Percentiles rank a stretch among this genome's conserved stretches.
phyloP scores from a whole-genome alignment of 352 stramenopile genomes.

The Globisporangium nagaii region DNA sequence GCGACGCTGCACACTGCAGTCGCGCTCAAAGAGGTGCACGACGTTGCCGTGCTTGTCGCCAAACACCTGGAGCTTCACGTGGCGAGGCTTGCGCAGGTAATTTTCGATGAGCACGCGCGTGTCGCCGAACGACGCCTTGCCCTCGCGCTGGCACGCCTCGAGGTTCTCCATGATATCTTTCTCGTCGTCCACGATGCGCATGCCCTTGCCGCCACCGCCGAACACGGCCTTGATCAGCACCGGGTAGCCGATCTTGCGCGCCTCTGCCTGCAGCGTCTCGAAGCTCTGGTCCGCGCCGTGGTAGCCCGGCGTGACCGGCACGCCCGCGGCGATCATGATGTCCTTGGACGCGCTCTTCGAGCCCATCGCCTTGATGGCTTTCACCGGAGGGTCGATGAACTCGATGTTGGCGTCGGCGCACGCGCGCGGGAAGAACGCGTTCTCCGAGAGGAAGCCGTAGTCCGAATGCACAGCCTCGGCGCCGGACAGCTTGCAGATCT shows the following conservation, averaged over 20 bases:
- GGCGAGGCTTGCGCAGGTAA: slow-evolving; percentile 83
- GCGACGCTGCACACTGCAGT: slow-evolving; percentile 88
- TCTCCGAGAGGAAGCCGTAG: slow-evolving; percentile 91
- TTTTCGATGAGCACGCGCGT: slow-evolving; percentile 90
- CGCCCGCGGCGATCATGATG: slow-evolving; percentile 85
- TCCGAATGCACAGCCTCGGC: slow-evolving; percentile 86
- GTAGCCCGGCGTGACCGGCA: slow-evolving; percentile 88
- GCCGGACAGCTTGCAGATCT: slow-evolving; percentile 51
- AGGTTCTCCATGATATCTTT: slow-evolving; percentile 77
- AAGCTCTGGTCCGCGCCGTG: slow-evolving; percentile 87
- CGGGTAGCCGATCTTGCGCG: slow-evolving; percentile 87
- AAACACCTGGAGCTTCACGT: slow-evolving; percentile 93
- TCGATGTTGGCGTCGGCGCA: slow-evolving; percentile 71
- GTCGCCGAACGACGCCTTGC: slow-evolving; percentile 87
- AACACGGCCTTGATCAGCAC: slow-evolving; percentile 92
- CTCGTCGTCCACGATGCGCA: slow-evolving; percentile 86
- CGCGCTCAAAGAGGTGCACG: slow-evolving; percentile 88
- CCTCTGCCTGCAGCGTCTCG: slow-evolving; percentile 67
- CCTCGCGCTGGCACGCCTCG: slow-evolving; percentile 85
- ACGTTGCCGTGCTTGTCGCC: slow-evolving; percentile 88
- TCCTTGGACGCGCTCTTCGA: slow-evolving; percentile 91
- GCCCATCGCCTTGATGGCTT: slow-evolving; percentile 89
- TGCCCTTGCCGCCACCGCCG: slow-evolving; percentile 89
- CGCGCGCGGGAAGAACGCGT: slow-evolving; percentile 63
- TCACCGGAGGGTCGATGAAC: slow-evolving; percentile 87